phyloP scores from a whole-genome alignment of 148 eudicot genomes.

The Vaccinium corymbosum region DNA sequence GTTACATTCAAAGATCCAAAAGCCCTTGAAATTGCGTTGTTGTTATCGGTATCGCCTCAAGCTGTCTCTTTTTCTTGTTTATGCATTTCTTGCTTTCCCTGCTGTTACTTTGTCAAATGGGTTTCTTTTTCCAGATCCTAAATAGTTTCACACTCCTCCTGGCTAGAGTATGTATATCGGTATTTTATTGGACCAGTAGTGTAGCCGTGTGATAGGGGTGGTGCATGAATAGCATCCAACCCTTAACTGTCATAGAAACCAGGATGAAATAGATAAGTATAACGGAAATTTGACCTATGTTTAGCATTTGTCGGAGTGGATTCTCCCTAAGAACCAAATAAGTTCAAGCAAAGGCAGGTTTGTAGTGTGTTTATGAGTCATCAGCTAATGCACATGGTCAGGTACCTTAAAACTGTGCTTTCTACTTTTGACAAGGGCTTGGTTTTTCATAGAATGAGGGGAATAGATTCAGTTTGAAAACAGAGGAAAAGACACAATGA shows the following conservation, averaged over 20 bases:
- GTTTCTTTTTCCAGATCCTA: background rate
- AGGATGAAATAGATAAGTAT: background rate
- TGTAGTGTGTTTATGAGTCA: too few species aligned
- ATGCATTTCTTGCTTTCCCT: background rate
- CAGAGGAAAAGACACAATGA: too few species aligned
- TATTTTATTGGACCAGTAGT: background rate
- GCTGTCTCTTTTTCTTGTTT: background rate
- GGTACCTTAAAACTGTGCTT: too few species aligned
- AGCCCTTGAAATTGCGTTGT: constrained; percentile 86
- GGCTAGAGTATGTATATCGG: background rate
- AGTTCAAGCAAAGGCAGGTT: too few species aligned
- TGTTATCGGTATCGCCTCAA: constrained; percentile 62
- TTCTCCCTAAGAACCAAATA: background rate
- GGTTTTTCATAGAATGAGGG: too few species aligned
- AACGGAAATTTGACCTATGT: background rate
- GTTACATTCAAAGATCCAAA: constrained; percentile 80
- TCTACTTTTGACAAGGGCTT: too few species aligned
- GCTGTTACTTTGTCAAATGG: background rate
- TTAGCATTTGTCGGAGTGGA: background rate
- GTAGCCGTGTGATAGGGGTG: background rate
- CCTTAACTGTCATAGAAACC: background rate
- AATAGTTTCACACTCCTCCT: background rate
- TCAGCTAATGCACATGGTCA: too few species aligned
- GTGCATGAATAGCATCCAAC: background rate
- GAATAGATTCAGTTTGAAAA: too few species aligned